These are phyloP conservation scores for Periconia macrospinosa DNA, from an alignment of 2,329 filamentous ascomycete genomes.

Conservation along the genomic window DNA sequence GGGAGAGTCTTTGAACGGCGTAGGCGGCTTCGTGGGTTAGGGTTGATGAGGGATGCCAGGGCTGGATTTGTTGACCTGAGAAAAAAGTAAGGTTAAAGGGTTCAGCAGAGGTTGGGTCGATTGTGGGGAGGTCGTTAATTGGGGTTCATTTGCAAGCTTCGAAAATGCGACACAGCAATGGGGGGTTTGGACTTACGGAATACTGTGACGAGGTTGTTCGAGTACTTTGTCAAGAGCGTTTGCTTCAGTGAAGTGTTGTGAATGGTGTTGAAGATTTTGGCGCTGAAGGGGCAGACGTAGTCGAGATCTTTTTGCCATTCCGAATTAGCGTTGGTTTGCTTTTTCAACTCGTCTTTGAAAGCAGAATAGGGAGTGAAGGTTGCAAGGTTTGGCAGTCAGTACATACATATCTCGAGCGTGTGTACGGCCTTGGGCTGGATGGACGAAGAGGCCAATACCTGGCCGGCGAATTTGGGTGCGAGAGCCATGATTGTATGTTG, in stretches of 20 bases:
- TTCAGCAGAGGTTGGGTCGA: too few relatives aligned
- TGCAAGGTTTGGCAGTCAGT: not conserved
- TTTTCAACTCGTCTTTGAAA: not conserved
- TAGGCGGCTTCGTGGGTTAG: conserved; percentile 77
- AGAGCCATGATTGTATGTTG: conserved; percentile 63
- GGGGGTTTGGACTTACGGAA: conserved; percentile 59
- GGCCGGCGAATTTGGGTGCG: conserved; percentile 74
- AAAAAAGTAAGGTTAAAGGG: too few relatives aligned
- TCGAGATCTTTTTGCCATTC: conserved; percentile 76
- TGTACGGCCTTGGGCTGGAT: conserved; percentile 51
- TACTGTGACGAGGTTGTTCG: conserved; percentile 69
- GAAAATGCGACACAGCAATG: too few relatives aligned
- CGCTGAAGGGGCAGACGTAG: conserved; percentile 83
- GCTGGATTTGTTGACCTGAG: conserved; percentile 81
- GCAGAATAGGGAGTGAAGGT: not conserved
- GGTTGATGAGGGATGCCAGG: conserved; percentile 83
- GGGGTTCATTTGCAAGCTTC: too few relatives aligned
- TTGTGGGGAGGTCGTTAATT: too few relatives aligned
- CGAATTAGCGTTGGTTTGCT: not conserved
- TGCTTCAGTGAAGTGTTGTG: conserved; percentile 65
- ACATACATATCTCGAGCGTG: conserved; percentile 57
- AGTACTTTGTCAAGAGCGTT: conserved; percentile 64
- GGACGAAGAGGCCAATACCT: conserved; percentile 60
- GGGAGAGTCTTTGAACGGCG: conserved; percentile 72
- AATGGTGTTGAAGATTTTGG: conserved; percentile 77